phyloP scores from a whole-genome alignment of 2,329 filamentous ascomycete genomes.

The Berkeleyomyces rouxiae region DNA sequence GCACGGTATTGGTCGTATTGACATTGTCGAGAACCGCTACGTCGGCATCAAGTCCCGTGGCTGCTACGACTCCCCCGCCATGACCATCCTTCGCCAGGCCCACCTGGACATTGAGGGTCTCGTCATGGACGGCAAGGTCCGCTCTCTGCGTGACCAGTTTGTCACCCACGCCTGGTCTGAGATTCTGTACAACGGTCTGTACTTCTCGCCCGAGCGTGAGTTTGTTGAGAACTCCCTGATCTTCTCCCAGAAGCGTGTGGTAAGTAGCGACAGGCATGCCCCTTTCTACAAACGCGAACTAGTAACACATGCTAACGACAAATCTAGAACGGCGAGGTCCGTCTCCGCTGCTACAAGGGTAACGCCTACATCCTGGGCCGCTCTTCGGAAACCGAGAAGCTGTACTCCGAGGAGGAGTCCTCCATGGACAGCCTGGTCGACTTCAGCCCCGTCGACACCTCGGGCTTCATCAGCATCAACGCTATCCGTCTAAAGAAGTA shows the following conservation, averaged over 20 bases:
- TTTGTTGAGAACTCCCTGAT: conserved; percentile 45
- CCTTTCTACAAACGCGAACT: neutral
- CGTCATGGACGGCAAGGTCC: conserved; percentile 37
- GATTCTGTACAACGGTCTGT: conserved; percentile 33
- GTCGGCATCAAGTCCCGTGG: conserved; percentile 27
- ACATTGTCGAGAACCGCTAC: conserved; percentile 31
- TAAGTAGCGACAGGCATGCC: conserved; percentile 13
- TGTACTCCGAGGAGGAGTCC: conserved; percentile 33
- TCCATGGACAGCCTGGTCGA: conserved; percentile 34
- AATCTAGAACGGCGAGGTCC: conserved; percentile 21
- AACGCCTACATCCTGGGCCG: conserved; percentile 30
- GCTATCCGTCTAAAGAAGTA: conserved; percentile 44
- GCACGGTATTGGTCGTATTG: conserved; percentile 53
- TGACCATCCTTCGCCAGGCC: conserved; percentile 19
- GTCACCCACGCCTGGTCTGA: conserved; percentile 29
- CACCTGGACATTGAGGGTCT: conserved; percentile 37
- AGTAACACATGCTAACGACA: neutral
- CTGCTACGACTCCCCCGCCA: conserved; percentile 25
- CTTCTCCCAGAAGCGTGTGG: conserved; percentile 37
- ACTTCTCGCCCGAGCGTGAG: conserved; percentile 35
- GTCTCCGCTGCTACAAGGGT: conserved; percentile 30
- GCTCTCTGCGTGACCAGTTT: conserved; percentile 36
- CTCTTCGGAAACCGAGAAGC: conserved; percentile 29
- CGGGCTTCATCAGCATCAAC: conserved; percentile 50
- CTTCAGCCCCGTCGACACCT: conserved; percentile 26